Base-by-base conservation (phyloP, 2,329 filamentous ascomycete genomes). In the Dactylellina drechsleri region DNA sequence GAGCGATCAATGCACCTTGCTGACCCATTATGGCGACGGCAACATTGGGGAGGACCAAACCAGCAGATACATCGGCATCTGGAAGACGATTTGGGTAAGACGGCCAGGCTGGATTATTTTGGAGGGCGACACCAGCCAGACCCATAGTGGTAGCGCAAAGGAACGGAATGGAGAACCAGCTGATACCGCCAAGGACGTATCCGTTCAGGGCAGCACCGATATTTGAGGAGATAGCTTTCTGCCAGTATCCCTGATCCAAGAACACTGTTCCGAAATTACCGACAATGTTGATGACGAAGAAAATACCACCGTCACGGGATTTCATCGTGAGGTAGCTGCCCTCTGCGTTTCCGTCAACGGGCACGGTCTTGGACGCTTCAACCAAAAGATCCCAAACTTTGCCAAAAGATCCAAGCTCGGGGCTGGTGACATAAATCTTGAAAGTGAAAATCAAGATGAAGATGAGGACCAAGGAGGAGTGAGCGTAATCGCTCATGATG, bases 111-210 rank as follows among this genome's bases (percentile, higher is more conserved):
- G 88, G 90, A 78, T 87, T 90, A 77, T 85, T 88, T 81, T 97
- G 92, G 0, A 97, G 86, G 0, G 92, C 91, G 6, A 97, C 85
- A 2, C 91, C 92, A 0, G 91, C 87, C 5, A 97, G 86, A 36
- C 93, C 93, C 88, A 96, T 91, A 0, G 93, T 96, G 0, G 92
- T 97, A 0, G 93, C 92, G 1, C 89, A 91, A 8, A 96, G 85
- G 91, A 92, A 96, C 0, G 93, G 93, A 61, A 97, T 96, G 0
- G 93, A 93, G 78, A 97, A 97, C 93, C 93, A 97, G 58, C 88
- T 89, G 0, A 96, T 85, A 20, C 93, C 93, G 4, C 93, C 93
- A 76, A 94, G 87, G 65, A 97, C 90, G 80, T 97, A 97, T 16
- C 93, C 93, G 0, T 93, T 93, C 1, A 97, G 87, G 0, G 93